Evolutionary conservation across 225 moss, liverwort and hornwort species (phyloP), one percentile per base, ranked within the genome.

Genomic region (Rhytidiadelphus loreus): DNA sequence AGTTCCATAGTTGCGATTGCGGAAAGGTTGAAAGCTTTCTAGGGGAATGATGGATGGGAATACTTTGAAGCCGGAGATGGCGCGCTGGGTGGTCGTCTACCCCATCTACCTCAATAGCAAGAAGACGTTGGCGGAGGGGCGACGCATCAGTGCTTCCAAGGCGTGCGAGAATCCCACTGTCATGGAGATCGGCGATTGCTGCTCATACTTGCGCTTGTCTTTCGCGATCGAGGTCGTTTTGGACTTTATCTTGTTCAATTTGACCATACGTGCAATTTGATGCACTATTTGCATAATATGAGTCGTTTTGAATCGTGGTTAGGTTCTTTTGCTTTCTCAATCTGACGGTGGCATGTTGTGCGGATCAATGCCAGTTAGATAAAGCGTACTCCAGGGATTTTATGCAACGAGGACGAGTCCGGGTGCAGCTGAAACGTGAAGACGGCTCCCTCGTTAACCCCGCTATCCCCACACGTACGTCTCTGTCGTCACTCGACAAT

Each of bases 321-420:
- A 21, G 13, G 16, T 6, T 16, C 6, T 24, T 73, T 11, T 17
- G 58, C 3, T 57, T 39, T 58, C 79, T 18, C 58, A 79, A 25
- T 37, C n/a, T 85, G n/a, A 87, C 35, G 39, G n/a, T 85, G 68
- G 29, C 61, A 59, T 60, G 24, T 88, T 50, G 50, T 83, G 44
- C 64, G 86, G 71, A 57, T 82, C 58, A 46, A 61, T 88, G 60
- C 43, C 94, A 96, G 94, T 88, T 88, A 39, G 90, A 92, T 55
- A 97, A 97, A 93, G 96, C 95, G 2, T 97, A 96, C 88, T 97
- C 96, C 13, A 95, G 97, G 88, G 97, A 97, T 84, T 96, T 94
- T 66, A 95, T 94, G 94, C 97, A 97, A 89, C 89, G 94, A 90
- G 95, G 97, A 60, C 91, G 97, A 83, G 93, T 96, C 48, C 93